Evolutionary conservation across 2,329 filamentous ascomycete genomes (phyloP).

Genomic region (Aspergillus felis): DNA sequence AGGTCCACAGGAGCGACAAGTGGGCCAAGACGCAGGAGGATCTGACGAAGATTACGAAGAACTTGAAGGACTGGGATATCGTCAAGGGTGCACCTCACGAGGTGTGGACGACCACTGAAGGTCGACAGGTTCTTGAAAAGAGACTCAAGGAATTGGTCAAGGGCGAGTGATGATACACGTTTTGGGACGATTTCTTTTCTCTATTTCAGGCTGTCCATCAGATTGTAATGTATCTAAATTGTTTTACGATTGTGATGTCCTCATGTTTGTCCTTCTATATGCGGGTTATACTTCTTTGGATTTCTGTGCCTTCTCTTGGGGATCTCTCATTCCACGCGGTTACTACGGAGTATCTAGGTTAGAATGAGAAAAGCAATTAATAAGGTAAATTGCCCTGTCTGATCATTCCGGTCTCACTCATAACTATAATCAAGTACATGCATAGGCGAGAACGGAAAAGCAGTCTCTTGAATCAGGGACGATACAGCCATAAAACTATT

Average conservation of each 20-base stretch:
- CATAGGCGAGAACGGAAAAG: neutral
- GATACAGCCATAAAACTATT: neutral
- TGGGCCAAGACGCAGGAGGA: constrained; percentile 88
- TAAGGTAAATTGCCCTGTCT: neutral
- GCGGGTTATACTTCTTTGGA: neutral
- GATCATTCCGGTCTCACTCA: neutral
- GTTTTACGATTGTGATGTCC: neutral
- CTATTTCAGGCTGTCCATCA: neutral
- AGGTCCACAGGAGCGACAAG: constrained; percentile 60
- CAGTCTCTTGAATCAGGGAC: neutral
- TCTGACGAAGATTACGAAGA: constrained; percentile 72
- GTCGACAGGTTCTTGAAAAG: constrained; percentile 72
- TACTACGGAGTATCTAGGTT: neutral
- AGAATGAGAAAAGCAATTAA: neutral
- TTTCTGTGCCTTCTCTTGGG: neutral
- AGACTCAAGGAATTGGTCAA: constrained; percentile 66
- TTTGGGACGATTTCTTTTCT: neutral
- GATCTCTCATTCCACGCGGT: neutral
- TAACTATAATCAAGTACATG: neutral
- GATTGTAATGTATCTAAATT: neutral
- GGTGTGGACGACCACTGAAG: constrained; percentile 75
- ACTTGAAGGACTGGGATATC: constrained; percentile 78
- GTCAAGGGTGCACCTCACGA: constrained; percentile 80
- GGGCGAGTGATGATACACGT: constrained; percentile 6
- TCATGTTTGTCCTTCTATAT: neutral